Base-by-base conservation (phyloP, 164 flowering plant species). In the Stephania yunnanensis region DNA sequence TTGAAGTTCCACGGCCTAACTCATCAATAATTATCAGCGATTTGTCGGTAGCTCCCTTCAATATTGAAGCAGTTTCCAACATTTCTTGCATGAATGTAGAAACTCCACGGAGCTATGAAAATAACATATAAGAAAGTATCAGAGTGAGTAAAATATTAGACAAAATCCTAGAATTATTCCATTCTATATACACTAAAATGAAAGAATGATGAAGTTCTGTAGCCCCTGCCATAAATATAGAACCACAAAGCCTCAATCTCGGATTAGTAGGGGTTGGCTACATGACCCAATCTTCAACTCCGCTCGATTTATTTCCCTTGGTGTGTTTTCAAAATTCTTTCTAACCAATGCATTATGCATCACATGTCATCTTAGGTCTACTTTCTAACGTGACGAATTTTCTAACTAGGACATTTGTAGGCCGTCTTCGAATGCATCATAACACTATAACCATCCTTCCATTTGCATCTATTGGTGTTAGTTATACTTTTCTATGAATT, bases 61-160 rank as follows among this genome's bases (percentile, higher is more conserved):
- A 77, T 75, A 96, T 96, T 71, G 98, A 90, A 80, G 99, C 95
- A 63, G 98, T 96, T 84, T 96, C 99, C 72, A 96, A 95, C 98
- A 96, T 96, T 86, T 96, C 99, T 89, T 96, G 98, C 99, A 96
- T 96, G 81, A 94, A 96, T 58, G 98, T 96, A 68, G 99, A 96
- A 76, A 96, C 92, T 73, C 99, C 98, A 71, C 97, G 97, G 7
- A 91, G 81, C 99, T 96, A 71, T 71, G 80, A 74, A 48, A 82
- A 71, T 73, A 70, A 50, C 64, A 66, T 46, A 12, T 22, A 70
- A 69, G 46, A 12, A 70, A 45, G 72, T 61, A 17, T 8, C 53
- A 48, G 53, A 48, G 13, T 12, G 53, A 7, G 53, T 48, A 48
- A 58, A 58, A 58, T 58, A 58, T 58, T 58, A 4, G 7, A 58